Evolutionary conservation across 2,329 filamentous ascomycete species (phyloP).

Genomic region (Fusarium drepaniforme): DNA sequence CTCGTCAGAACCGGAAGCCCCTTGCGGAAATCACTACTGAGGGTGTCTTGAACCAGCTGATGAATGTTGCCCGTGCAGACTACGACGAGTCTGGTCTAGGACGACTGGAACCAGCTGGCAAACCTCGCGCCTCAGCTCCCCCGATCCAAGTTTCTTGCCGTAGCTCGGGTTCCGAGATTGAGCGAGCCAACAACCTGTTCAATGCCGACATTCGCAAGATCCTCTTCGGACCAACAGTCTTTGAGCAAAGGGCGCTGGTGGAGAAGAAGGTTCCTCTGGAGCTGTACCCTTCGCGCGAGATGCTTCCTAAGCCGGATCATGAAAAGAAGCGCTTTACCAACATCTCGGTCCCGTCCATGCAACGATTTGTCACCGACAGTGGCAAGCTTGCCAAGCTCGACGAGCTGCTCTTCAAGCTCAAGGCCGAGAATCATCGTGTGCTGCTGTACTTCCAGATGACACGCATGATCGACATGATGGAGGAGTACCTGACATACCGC

Average conservation of each 20-base stretch:
- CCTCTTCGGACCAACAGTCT: slow-evolving; percentile 74
- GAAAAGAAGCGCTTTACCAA: slow-evolving; percentile 89
- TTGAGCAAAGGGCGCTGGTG: slow-evolving; percentile 82
- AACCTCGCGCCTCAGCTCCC: slow-evolving; percentile 84
- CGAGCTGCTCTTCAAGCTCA: slow-evolving; percentile 86
- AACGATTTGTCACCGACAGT: slow-evolving; percentile 95
- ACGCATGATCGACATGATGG: slow-evolving; percentile 99
- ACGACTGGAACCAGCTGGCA: slow-evolving; percentile 83
- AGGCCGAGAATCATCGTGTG: slow-evolving; percentile 92
- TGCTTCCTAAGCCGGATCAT: slow-evolving; percentile 84
- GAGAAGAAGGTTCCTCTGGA: slow-evolving; percentile 76
- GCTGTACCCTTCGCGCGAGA: slow-evolving; percentile 70
- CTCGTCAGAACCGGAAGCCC: slow-evolving; percentile 74
- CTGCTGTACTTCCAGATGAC: slow-evolving; percentile 99
- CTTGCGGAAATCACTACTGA: slow-evolving; percentile 78
- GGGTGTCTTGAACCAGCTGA: slow-evolving; percentile 78
- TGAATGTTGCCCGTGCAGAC: slow-evolving; percentile 79
- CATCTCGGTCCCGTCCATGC: slow-evolving; percentile 95
- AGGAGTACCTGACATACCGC: slow-evolving; percentile 97
- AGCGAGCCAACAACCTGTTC: slow-evolving; percentile 83
- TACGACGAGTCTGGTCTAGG: slow-evolving; percentile 80
- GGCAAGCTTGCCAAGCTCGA: slow-evolving; percentile 96
- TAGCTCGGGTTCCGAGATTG: slow-evolving; percentile 72
- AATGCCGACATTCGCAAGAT: slow-evolving; percentile 80
- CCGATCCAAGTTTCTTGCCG: slow-evolving; percentile 86